phyloP scores from a whole-genome alignment of 495 filamentous ascomycete genomes.

The Hypomontagnella monticulosa region DNA sequence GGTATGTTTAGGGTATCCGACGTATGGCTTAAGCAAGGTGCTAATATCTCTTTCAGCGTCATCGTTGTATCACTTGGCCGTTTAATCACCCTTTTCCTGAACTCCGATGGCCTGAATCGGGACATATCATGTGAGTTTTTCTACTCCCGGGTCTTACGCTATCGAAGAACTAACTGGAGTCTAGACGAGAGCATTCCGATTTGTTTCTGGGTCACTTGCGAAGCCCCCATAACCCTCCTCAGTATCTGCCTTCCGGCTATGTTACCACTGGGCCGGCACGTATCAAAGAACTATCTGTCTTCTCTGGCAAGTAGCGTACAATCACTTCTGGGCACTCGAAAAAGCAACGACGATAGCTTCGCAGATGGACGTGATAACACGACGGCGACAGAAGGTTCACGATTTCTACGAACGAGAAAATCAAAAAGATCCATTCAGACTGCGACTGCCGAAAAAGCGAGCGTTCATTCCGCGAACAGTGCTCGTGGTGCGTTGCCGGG shows the following conservation, averaged over 20 bases:
- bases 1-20: slow-evolving; percentile 34
- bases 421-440: no score
- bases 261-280: slow-evolving; percentile 3
- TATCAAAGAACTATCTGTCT: no score
- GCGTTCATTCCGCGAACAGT: no score
- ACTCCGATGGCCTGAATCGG: not conserved
- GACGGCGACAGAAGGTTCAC: no score
- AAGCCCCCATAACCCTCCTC: slow-evolving; percentile 10
- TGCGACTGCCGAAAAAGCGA: no score
- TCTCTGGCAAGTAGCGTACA: no score
- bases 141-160: not conserved
- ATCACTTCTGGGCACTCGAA: no score
- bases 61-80: slow-evolving; percentile 27
- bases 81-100: slow-evolving; percentile 11
- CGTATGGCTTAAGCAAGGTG: no score
- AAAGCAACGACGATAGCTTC: no score
- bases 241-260: slow-evolving; percentile 24
- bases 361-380: no score
- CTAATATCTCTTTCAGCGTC: slow-evolving; percentile 9
- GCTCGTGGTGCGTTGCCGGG: no score
- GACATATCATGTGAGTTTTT: slow-evolving; percentile 19
- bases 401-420: no score
- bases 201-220: slow-evolving; percentile 17
- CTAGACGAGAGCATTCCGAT: slow-evolving; percentile 1
- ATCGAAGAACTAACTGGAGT: not conserved